Base-by-base conservation (phyloP, 1,139 yeast species). In the Candida albicans region DNA sequence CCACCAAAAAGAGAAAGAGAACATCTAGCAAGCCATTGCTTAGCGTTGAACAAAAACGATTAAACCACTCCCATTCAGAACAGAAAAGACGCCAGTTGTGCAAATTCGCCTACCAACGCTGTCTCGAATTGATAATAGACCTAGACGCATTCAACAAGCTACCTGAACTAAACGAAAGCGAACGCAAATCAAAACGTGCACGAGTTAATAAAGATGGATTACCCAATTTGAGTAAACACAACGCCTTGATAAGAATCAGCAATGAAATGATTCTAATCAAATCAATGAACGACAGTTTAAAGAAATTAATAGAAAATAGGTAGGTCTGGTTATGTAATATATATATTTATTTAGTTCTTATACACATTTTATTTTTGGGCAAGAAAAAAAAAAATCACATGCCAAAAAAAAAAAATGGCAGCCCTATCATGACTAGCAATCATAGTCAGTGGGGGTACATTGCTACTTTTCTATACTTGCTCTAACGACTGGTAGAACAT, bases 31-130 rank as follows among this genome's bases (percentile, higher is more conserved):
- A 70, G 63, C 82, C 73, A n/a, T 59, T 71, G 11, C 68, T 86
- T 24, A 63, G 85, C 0, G 75, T 79, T 41, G 85, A 83, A 53
- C 89, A 87, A 58, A 85, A 84, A 56, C 73, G 93, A 44, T 60
- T 73, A 43, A 84, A 85, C 56, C 96, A 88, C 60, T 81, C 87
- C 7, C 72, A 79, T 40, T 81, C 87, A 42, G 96, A 88, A 61
- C 89, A 87, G 62, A 79, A 80, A 55, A 75, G 96, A 45, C 73
- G 96, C 37, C 83, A 81, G 50, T 64, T 77, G 53, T 87, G 91
- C 58, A 87, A 86, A 61, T 65, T 69, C 30, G 82, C 87, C 0
- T 81, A 81, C 57, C 83, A 81, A 43, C 57, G 79, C 45, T 73
- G 79, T 52, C 61, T 73, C 39, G 59, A 70, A 34, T 59, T 72